Evolutionary conservation across 2,329 filamentous ascomycete genomes (phyloP).

Genomic region (Bertia moriformis): DNA sequence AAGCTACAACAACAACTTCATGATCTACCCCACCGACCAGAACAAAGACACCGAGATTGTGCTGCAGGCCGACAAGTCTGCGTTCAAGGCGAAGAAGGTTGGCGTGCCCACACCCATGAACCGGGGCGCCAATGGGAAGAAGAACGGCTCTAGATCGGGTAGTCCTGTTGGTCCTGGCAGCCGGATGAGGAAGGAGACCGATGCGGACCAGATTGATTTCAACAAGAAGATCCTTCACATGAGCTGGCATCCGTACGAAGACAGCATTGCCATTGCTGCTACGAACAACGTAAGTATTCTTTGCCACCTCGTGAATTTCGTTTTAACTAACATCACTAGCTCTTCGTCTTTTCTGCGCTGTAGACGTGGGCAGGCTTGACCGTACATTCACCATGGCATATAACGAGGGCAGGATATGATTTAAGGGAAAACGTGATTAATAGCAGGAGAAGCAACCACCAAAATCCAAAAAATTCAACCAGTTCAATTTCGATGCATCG

Average conservation of each 20-base stretch:
- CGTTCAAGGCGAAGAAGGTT: slow-evolving; percentile 99
- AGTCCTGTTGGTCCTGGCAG: slow-evolving; percentile 76
- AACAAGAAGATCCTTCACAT: slow-evolving; percentile 99
- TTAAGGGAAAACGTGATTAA: no score
- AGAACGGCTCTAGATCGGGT: slow-evolving; percentile 71
- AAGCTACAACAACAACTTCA: slow-evolving; percentile 99
- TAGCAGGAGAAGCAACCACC: no score
- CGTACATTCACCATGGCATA: no score
- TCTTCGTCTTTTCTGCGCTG: slow-evolving; percentile 1
- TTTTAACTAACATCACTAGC: not conserved
- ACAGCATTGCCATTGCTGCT: slow-evolving; percentile 97
- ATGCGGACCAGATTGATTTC: slow-evolving; percentile 98
- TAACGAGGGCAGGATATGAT: no score
- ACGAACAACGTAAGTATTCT: slow-evolving; percentile 82
- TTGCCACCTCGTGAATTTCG: not conserved
- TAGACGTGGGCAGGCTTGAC: not conserved
- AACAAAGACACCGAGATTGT: slow-evolving; percentile 96
- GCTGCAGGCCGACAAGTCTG: slow-evolving; percentile 92
- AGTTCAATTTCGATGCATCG: no score
- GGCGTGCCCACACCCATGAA: slow-evolving; percentile 96
- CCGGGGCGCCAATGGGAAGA: slow-evolving; percentile 67
- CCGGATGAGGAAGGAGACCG: slow-evolving; percentile 96
- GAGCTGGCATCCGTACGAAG: slow-evolving; percentile 99
- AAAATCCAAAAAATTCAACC: no score
- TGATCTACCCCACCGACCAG: slow-evolving; percentile 96